Percentiles rank a stretch among this genome's conserved stretches.
These are phyloP conservation scores for Xylaria scruposa DNA, from an alignment of 495 filamentous ascomycete genomes.

Conservation along the genomic window DNA sequence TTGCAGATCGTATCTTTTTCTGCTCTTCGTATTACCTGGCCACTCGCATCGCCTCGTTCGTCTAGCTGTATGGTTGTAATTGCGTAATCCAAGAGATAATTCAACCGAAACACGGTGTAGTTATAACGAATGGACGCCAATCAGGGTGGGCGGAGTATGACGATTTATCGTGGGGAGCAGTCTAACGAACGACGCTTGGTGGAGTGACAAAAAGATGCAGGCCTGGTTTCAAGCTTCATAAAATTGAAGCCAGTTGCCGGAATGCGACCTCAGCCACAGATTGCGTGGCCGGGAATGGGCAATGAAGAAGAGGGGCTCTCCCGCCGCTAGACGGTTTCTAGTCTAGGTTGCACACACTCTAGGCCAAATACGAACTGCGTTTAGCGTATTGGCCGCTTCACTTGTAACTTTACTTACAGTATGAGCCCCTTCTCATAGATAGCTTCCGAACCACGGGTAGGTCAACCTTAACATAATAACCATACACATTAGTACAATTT, in stretches of 20 bases:
- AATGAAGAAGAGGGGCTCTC: neutral
- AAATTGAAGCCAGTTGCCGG: neutral
- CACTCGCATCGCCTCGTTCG: slow-evolving; percentile 28
- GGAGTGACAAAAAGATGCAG: slow-evolving; percentile 12
- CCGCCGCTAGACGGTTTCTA: neutral
- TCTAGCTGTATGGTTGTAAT: neutral
- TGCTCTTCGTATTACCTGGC: neutral
- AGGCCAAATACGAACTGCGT: no score
- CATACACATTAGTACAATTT: no score
- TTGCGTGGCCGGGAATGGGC: slow-evolving; percentile 10
- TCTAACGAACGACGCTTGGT: neutral
- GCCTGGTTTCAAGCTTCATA: slow-evolving; percentile 10
- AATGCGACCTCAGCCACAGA: slow-evolving; percentile 11
- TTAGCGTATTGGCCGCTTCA: no score
- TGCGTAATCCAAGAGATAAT: slow-evolving; percentile 4
- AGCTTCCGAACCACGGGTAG: no score
- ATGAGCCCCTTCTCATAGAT: no score
- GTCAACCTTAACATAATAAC: no score
- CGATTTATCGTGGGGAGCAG: slow-evolving; percentile 13
- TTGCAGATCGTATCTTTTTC: neutral
- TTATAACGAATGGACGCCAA: slow-evolving; percentile 20
- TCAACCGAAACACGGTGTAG: neutral
- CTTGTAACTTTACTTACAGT: no score
- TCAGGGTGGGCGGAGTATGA: slow-evolving; percentile 19
- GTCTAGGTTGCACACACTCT: no score